Evolutionary conservation across 1,284 basidiomycete genomes (phyloP), one percentile per base, ranked within the genome.

Genomic region (Boletus sp.): DNA sequence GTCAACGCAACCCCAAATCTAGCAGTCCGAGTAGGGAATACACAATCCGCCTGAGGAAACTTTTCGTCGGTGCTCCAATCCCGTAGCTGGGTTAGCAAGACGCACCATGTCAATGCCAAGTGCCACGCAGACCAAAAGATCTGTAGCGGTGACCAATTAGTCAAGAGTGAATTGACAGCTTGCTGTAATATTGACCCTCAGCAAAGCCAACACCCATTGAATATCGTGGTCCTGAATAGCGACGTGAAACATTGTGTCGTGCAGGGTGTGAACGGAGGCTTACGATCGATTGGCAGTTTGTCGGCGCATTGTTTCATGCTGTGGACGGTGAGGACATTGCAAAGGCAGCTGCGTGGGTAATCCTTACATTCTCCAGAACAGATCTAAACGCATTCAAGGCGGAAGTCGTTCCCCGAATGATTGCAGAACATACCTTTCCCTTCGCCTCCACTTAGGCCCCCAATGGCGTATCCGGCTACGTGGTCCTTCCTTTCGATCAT

Each of bases 121-220:
- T 8, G 90, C 90, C 20, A 91, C 84, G 59, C 90, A 91, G 12
- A 93, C 88, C 36, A 93, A 69, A 14, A 93, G 73, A 70, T 92
- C 89, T 91, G 49, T 39, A 17, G 42, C 33, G 34, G 35, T n/a
- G 34, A 22, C 8, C 9, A 19, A 16, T 57, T 12, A 44, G 42
- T 43, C 33, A 23, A 27, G 35, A 33, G 20, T 7, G 25, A 22
- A 12, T 25, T 14, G 14, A 16, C 32, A 26, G 47, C 19, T 32
- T 32, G 44, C 8, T 29, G 37, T 44, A 44, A 40, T 36, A 43
- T 37, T 44, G 54, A 86, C 88, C 89, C 79, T 93, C 90, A 16
- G 89, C 88, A 65, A 91, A 93, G 3, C 90, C 90, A 36, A 93
- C 78, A 1, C 90, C 90, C 90, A 92, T 92, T 5, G 84, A 82